Conservation (phyloP, 805 yeast genomes). For the Kuraishia borneana region DNA sequence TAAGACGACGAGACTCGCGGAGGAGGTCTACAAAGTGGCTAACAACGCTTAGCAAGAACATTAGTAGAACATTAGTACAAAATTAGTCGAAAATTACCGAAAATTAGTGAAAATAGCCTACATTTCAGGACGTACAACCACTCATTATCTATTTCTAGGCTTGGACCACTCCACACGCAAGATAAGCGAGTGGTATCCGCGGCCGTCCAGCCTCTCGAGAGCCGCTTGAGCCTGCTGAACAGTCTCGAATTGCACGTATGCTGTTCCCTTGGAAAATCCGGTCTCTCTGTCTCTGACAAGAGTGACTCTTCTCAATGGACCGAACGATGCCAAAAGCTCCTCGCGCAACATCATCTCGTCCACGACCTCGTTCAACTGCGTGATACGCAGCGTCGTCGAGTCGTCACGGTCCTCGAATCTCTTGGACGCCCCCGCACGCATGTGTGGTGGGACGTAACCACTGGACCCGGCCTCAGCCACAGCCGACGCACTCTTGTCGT, state of each 20-base stretch:
- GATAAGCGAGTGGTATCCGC: slow-evolving; percentile 86
- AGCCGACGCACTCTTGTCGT: slow-evolving; percentile 12
- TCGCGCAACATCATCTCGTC: slow-evolving; percentile 70
- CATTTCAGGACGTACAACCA: background rate
- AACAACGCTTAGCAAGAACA: too few species aligned
- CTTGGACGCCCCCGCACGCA: slow-evolving; percentile 30
- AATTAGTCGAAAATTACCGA: too few species aligned
- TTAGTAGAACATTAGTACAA: too few species aligned
- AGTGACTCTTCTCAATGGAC: slow-evolving; percentile 61
- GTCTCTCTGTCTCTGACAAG: slow-evolving; percentile 88
- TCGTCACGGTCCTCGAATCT: slow-evolving; percentile 64
- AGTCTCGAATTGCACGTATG: slow-evolving; percentile 75
- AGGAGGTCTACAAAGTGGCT: too few species aligned
- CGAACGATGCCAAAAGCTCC: slow-evolving; percentile 60
- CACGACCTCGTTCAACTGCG: slow-evolving; percentile 81
- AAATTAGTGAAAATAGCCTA: too few species aligned
- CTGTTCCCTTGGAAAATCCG: slow-evolving; percentile 90
- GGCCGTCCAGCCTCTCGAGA: slow-evolving; percentile 67
- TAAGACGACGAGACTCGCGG: background rate
- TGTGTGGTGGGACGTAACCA: slow-evolving; percentile 54
- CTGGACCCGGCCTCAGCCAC: slow-evolving; percentile 19
- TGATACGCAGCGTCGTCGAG: slow-evolving; percentile 75
- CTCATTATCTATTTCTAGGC: slow-evolving; percentile 14
- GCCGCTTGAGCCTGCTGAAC: slow-evolving; percentile 68
- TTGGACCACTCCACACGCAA: slow-evolving; percentile 54